phyloP scores from a whole-genome alignment of 2,329 filamentous ascomycete species.

The Dactylella cylindrospora region DNA sequence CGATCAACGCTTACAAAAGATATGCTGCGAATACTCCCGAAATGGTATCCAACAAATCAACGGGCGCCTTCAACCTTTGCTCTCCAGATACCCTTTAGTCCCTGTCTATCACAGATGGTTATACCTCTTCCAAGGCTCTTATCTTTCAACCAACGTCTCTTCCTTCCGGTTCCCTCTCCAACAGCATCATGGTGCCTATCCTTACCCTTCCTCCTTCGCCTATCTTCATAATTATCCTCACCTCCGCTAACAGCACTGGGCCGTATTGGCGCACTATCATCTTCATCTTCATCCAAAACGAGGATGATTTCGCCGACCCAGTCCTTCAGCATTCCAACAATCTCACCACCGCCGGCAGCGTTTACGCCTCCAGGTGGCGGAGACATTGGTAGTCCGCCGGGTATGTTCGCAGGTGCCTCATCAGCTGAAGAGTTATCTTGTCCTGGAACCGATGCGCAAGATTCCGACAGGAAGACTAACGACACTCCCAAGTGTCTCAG shows the following conservation, averaged over 20 bases:
- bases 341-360: conserved; percentile 27
- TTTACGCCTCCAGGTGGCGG: conserved; percentile 16
- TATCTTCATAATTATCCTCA: conserved; percentile 24
- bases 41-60: neutral
- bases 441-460: conserved; percentile 25
- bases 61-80: conserved; percentile 31
- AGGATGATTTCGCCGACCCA: conserved; percentile 38
- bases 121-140: conserved; percentile 24
- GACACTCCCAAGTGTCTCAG: conserved; percentile 28
- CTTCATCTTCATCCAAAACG: conserved; percentile 35
- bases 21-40: conserved; percentile 17
- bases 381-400: conserved; percentile 27
- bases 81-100: conserved; percentile 39
- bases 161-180: conserved; percentile 24
- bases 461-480: conserved; percentile 39
- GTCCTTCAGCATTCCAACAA: conserved; percentile 25
- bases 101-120: conserved; percentile 37
- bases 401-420: conserved; percentile 13
- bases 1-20: conserved; percentile 36
- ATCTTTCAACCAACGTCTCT: conserved; percentile 43
- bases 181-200: conserved; percentile 15
- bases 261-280: conserved; percentile 30
- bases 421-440: conserved; percentile 21
- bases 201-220: conserved; percentile 24
- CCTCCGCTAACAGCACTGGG: conserved; percentile 40